Conservation (phyloP, 164 flowering plant genomes). For the Chimonanthus salicifolius region DNA sequence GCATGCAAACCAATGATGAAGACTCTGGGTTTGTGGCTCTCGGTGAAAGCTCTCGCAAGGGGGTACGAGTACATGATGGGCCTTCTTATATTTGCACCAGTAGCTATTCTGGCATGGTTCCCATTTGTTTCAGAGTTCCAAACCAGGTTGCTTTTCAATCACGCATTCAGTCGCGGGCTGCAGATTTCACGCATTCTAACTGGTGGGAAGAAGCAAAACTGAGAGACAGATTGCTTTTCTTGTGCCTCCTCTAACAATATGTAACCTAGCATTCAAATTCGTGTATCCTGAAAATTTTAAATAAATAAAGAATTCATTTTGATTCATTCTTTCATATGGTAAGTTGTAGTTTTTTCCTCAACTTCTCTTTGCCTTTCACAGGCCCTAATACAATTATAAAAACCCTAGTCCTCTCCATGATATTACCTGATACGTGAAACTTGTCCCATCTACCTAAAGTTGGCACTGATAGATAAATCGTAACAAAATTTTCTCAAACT, state of each 20-base stretch:
- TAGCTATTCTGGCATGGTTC: slow-evolving; percentile 92
- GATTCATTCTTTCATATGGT: too few relatives aligned
- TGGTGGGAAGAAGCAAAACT: slow-evolving; percentile 87
- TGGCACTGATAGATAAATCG: not conserved
- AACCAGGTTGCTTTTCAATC: slow-evolving; percentile 88
- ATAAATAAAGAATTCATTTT: too few relatives aligned
- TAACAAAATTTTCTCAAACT: not conserved
- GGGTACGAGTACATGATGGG: slow-evolving; percentile 92
- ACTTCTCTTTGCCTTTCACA: not conserved
- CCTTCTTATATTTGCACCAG: slow-evolving; percentile 53
- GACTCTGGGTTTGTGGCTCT: slow-evolving; percentile 79
- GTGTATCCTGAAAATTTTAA: too few relatives aligned
- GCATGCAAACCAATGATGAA: slow-evolving; percentile 72
- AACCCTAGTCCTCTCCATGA: too few relatives aligned
- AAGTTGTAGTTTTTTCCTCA: not conserved
- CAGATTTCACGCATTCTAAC: slow-evolving; percentile 92
- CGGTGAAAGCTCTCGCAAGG: slow-evolving; percentile 83
- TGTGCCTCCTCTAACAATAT: not conserved
- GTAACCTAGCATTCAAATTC: not conserved
- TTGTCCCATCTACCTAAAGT: too few relatives aligned
- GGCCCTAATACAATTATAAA: not conserved
- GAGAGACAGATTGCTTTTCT: not conserved
- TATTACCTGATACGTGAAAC: too few relatives aligned
- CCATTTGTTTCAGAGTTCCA: slow-evolving; percentile 95
- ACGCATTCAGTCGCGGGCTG: slow-evolving; percentile 95